Evolutionary conservation across 2,329 filamentous ascomycete genomes (phyloP).

Genomic region (Verticillium alfalfae): DNA sequence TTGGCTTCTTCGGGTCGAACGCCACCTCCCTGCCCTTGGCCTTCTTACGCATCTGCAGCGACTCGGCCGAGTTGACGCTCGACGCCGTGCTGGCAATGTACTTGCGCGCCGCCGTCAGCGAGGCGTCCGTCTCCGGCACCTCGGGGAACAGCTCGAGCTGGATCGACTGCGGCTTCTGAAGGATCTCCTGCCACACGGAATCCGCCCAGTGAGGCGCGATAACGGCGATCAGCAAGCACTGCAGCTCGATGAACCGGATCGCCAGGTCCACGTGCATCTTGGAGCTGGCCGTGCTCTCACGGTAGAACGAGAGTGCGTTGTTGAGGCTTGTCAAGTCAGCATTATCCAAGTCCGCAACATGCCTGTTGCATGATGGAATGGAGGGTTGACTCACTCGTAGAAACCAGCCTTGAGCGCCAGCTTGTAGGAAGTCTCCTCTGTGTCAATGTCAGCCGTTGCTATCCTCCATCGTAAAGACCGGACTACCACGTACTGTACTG

Average conservation of each 20-base stretch:
- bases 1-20: conserved; percentile 92
- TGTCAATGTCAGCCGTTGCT: background rate
- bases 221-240: conserved; percentile 74
- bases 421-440: conserved; percentile 35
- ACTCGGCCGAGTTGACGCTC: conserved; percentile 82
- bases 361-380: too few species aligned
- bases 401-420: conserved; percentile 72
- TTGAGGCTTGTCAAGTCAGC: conserved; percentile 46
- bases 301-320: conserved; percentile 84
- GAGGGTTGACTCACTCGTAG: conserved; percentile 37
- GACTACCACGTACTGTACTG: conserved; percentile 50
- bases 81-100: conserved; percentile 74
- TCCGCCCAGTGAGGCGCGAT: conserved; percentile 93
- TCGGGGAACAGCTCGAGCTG: conserved; percentile 74
- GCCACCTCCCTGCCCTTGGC: conserved; percentile 81
- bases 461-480: background rate
- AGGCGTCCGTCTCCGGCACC: conserved; percentile 58
- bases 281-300: conserved; percentile 73
- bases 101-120: conserved; percentile 70
- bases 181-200: conserved; percentile 87
- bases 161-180: conserved; percentile 70
- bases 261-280: conserved; percentile 83
- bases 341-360: background rate
- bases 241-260: conserved; percentile 76
- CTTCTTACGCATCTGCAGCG: conserved; percentile 77